Conservation (phyloP, 306 rosid genomes). For the Acmispon strigosus region DNA sequence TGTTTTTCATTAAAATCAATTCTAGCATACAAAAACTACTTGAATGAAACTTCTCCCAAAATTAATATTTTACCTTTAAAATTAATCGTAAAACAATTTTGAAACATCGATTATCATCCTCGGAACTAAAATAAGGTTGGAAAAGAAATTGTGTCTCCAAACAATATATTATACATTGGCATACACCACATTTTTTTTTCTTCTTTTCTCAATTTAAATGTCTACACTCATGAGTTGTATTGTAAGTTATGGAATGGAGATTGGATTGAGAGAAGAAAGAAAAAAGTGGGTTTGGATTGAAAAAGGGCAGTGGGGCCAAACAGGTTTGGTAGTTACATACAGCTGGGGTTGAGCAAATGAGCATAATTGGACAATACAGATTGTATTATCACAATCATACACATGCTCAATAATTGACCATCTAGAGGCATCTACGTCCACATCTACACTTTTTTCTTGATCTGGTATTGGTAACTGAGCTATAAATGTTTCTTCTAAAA, state of each 20-base stretch:
- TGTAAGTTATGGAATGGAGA: conserved; percentile 22
- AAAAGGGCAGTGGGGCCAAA: conserved; percentile 37
- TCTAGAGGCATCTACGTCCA: conserved; percentile 35
- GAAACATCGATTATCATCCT: neutral
- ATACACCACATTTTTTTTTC: too few species aligned
- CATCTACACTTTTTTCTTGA: conserved; percentile 33
- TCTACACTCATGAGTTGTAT: too few species aligned
- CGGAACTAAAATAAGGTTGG: conserved; percentile 34
- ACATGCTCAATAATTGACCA: conserved; percentile 51
- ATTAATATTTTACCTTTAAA: too few species aligned
- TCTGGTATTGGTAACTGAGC: conserved; percentile 57
- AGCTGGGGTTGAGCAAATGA: conserved; percentile 59
- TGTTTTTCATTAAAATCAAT: too few species aligned
- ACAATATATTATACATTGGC: too few species aligned
- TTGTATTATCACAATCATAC: conserved; percentile 31
- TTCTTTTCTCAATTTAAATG: too few species aligned
- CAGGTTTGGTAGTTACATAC: conserved; percentile 32
- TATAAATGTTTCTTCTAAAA: conserved; percentile 24
- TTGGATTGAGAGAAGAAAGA: conserved; percentile 19
- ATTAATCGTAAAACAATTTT: too few species aligned
- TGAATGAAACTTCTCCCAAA: too few species aligned
- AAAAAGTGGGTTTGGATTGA: conserved; percentile 7
- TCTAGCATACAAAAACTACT: too few species aligned
- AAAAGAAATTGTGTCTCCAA: conserved; percentile 25
- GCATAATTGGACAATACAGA: conserved; percentile 60